phyloP scores from a whole-genome alignment of 2,329 filamentous ascomycete species.

The Grosmannia huntii region DNA sequence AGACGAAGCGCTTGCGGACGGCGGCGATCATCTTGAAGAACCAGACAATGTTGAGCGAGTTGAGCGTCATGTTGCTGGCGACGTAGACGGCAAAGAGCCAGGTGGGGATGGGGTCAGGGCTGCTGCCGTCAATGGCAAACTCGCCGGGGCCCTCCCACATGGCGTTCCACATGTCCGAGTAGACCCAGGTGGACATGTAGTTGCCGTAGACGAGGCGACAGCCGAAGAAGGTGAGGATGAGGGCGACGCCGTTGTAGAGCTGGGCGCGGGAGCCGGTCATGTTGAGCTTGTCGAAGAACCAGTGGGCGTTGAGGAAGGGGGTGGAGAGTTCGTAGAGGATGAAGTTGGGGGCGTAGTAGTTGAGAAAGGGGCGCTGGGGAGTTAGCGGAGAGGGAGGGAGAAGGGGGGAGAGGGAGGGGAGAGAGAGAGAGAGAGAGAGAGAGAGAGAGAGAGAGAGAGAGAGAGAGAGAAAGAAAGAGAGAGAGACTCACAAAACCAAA shows the following conservation, averaged over 20 bases:
- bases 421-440: no score
- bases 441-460: no score
- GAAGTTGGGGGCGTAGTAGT: slow-evolving; percentile 70
- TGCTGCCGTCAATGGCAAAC: slow-evolving; percentile 17
- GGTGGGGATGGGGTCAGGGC: slow-evolving; percentile 40
- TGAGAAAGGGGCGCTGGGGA: slow-evolving; percentile 65
- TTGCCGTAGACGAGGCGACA: slow-evolving; percentile 69
- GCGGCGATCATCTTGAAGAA: slow-evolving; percentile 78
- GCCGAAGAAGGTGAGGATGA: slow-evolving; percentile 62
- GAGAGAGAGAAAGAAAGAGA: no score
- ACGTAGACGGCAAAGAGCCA: slow-evolving; percentile 62
- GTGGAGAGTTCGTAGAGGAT: slow-evolving; percentile 81
- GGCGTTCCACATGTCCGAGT: slow-evolving; percentile 54
- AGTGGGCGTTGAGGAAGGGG: slow-evolving; percentile 78
- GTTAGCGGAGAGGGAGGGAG: neutral
- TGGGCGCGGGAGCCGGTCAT: slow-evolving; percentile 65
- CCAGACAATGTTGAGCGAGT: slow-evolving; percentile 72
- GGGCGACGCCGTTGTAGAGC: slow-evolving; percentile 62
- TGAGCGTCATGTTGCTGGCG: slow-evolving; percentile 57
- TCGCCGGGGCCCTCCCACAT: slow-evolving; percentile 30
- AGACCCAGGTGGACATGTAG: slow-evolving; percentile 56
- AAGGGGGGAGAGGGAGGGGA: no score
- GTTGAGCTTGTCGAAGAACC: slow-evolving; percentile 80
- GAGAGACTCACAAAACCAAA: slow-evolving; percentile 63
- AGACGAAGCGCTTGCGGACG: slow-evolving; percentile 60